Evolutionary conservation across 1,139 yeast species (phyloP), one percentile per base, ranked within the genome.

Genomic region (Yamadazyma sp.): DNA sequence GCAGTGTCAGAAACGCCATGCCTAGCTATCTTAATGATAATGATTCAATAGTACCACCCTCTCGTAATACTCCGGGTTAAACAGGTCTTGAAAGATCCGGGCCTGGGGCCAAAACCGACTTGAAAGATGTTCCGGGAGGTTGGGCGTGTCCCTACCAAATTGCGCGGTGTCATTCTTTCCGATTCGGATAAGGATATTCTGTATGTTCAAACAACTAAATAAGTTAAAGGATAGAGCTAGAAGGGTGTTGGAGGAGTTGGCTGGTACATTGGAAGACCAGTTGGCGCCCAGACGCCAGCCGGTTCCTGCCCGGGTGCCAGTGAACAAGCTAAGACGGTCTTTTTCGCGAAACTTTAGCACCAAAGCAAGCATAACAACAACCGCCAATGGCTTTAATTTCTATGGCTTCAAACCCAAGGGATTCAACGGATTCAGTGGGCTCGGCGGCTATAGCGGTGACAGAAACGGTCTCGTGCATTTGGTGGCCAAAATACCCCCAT

Each of bases 151-250:
- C 28, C 28, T 25, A 25, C 28, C 15, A n/a, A 25, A n/a, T 25
- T 12, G 12, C 12, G 14, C 12, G 8, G 12, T 15, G 12, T n/a
- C 28, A n/a, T 25, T n/a, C 15, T 25, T n/a, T 12, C 28, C 14
- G 15, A 25, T 25, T 12, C 14, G 28, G 11, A 6, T 25, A 23
- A 11, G 25, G 25, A 23, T 23, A 7, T 25, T 25, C 8, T 27
- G 7, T 15, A 47, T 48, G 51, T 40, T 39, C 25, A 47, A 34
- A 31, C 41, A 40, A 31, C 36, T 48, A 34, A 44, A 37, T 12
- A 44, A 42, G 31, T 23, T 47, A 12, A 47, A 44, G 29, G 45
- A 48, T 28, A 47, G 39, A 22, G 46, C 48, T 15, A 48, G 35
- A 29, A 42, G 33, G 20, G 35, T 44, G 6, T 40, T 48, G 33